Evolutionary conservation across 805 yeast genomes (phyloP).

Genomic region (Cyberlindnera sargentensis): DNA sequence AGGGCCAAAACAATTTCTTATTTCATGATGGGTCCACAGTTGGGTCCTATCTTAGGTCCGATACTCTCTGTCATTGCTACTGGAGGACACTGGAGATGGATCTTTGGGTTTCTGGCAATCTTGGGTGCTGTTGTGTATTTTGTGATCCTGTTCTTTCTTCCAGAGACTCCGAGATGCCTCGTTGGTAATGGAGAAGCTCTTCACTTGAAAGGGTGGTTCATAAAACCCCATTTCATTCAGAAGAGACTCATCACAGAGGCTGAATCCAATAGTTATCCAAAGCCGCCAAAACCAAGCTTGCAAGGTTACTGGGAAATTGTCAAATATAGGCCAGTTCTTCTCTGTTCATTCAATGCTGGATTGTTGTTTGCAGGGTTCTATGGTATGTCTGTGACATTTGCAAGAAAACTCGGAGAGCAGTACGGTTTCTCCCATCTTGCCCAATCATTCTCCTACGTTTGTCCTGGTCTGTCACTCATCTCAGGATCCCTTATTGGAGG

Average conservation of each 20-base stretch:
- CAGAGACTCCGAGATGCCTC: slow-evolving; percentile 70
- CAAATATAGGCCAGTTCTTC: slow-evolving; percentile 35
- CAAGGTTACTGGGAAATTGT: slow-evolving; percentile 31
- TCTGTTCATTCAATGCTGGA: slow-evolving; percentile 42
- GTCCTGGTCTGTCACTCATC: slow-evolving; percentile 45
- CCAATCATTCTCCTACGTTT: slow-evolving; percentile 40
- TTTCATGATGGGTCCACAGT: slow-evolving; percentile 79
- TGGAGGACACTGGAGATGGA: slow-evolving; percentile 74
- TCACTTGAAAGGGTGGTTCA: slow-evolving; percentile 17
- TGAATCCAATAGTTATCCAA: slow-evolving; percentile 27
- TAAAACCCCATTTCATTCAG: slow-evolving; percentile 27
- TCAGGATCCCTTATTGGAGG: slow-evolving; percentile 46
- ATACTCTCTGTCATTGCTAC: slow-evolving; percentile 68
- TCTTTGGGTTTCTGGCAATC: slow-evolving; percentile 72
- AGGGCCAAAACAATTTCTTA: slow-evolving; percentile 81
- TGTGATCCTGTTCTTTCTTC: slow-evolving; percentile 50
- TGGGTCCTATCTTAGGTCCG: slow-evolving; percentile 85
- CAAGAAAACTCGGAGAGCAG: slow-evolving; percentile 31
- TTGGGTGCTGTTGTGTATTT: slow-evolving; percentile 49
- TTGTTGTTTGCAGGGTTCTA: slow-evolving; percentile 49
- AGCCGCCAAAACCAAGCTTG: slow-evolving; percentile 40
- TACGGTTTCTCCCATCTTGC: slow-evolving; percentile 32
- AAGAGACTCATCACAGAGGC: slow-evolving; percentile 9
- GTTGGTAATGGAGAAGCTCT: slow-evolving; percentile 45
- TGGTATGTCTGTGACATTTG: slow-evolving; percentile 43